Percentiles rank a stretch among this genome's conserved stretches.
These are phyloP conservation scores for Barnettozyma vustinii DNA, from an alignment of 805 yeast species.

Conservation along the genomic window DNA sequence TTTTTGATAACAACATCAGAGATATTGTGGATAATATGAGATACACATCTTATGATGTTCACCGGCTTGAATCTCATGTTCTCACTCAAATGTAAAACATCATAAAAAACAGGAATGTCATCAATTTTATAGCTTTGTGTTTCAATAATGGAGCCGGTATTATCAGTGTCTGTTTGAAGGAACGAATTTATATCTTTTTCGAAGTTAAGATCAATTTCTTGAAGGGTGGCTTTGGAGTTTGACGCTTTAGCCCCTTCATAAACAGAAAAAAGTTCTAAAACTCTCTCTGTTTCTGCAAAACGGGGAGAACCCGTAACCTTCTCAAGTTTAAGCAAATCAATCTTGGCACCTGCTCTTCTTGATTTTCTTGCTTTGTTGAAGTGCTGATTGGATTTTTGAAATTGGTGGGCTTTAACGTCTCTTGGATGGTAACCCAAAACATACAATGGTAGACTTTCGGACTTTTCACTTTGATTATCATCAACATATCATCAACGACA, in stretches of 20 bases:
- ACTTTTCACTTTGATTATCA: background rate
- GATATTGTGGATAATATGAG: background rate
- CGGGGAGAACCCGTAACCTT: background rate
- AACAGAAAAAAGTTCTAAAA: background rate
- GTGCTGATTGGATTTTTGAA: background rate
- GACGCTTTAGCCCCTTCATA: background rate
- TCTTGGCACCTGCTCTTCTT: background rate
- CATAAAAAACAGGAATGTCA: background rate
- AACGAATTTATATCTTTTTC: background rate
- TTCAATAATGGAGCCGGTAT: background rate
- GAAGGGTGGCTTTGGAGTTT: background rate
- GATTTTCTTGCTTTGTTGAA: background rate
- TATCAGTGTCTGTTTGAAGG: background rate
- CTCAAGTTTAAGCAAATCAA: background rate
- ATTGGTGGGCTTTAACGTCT: too few relatives aligned
- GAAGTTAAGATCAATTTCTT: background rate
- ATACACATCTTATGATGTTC: background rate
- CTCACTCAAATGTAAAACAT: background rate
- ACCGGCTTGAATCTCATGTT: background rate
- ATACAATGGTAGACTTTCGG: background rate
- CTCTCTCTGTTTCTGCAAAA: background rate
- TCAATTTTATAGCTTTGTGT: background rate
- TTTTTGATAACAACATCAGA: background rate
- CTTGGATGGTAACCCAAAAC: background rate
- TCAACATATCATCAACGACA: too few relatives aligned